A percentile compares a stretch with the other conserved stretches of the same genome.
These are phyloP conservation scores for Hirsutella rhossiliensis DNA, from an alignment of 2,329 filamentous ascomycete genomes.

Conservation along the genomic window DNA sequence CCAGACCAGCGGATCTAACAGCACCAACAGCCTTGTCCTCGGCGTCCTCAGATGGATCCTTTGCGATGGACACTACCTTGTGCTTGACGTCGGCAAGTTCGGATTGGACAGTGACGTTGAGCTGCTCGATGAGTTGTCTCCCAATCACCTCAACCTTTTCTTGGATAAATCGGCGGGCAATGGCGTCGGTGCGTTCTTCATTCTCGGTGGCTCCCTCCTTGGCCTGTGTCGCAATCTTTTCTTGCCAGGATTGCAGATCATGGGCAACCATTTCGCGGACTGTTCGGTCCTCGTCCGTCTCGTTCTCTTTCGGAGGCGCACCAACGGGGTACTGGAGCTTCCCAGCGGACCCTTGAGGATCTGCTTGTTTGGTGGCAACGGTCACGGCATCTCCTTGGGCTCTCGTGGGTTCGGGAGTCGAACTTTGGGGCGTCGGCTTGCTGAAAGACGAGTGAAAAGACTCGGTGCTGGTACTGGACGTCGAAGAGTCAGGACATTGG, in stretches of 20 bases:
- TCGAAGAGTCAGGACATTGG: neutral
- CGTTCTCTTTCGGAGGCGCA: constrained; percentile 32
- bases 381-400: constrained; percentile 6
- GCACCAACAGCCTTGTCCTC: constrained; percentile 30
- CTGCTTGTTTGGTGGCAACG: constrained; percentile 15
- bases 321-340: constrained; percentile 22
- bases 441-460: constrained; percentile 16
- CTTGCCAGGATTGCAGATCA: constrained; percentile 77
- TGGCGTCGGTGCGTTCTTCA: constrained; percentile 53
- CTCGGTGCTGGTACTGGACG: neutral
- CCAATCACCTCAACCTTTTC: constrained; percentile 56
- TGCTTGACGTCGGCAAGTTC: constrained; percentile 55
- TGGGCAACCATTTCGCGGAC: constrained; percentile 57
- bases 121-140: constrained; percentile 50
- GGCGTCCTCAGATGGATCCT: constrained; percentile 24
- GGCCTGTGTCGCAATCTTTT: constrained; percentile 74
- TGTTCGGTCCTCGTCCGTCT: constrained; percentile 42
- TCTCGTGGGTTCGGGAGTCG: constrained; percentile 18
- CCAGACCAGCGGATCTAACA: constrained; percentile 56
- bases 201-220: constrained; percentile 70
- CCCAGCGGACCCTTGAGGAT: constrained; percentile 4
- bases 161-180: constrained; percentile 41
- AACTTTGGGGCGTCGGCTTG: constrained; percentile 20
- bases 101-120: constrained; percentile 54
- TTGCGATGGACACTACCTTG: constrained; percentile 53